Conservation (phyloP, 2,329 filamentous ascomycete genomes). For the Aspergillus jensenii region DNA sequence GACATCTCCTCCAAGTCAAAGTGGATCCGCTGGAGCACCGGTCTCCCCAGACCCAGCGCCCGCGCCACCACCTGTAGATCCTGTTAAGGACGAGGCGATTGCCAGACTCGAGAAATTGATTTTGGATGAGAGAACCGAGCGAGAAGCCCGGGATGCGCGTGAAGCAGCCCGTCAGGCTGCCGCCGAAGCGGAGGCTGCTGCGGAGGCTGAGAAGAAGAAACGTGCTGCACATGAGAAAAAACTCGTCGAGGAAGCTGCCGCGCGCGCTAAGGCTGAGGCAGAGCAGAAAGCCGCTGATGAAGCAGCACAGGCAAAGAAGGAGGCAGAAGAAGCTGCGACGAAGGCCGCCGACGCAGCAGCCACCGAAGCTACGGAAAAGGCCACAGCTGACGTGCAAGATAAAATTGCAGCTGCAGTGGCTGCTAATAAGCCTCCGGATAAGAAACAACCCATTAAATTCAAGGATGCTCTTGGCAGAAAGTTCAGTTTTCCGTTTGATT, state of each 20-base stretch:
- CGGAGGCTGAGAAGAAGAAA: constrained; percentile 32
- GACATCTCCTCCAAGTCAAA: constrained; percentile 30
- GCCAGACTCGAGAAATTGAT: constrained; percentile 62
- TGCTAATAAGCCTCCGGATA: constrained; percentile 46
- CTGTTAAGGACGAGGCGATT: constrained; percentile 57
- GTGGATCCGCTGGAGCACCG: constrained; percentile 32
- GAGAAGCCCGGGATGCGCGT: constrained; percentile 38
- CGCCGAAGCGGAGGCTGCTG: constrained; percentile 54
- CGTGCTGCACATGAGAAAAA: constrained; percentile 43
- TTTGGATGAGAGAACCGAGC: constrained; percentile 43
- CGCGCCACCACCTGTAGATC: constrained; percentile 37
- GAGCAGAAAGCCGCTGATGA: constrained; percentile 48
- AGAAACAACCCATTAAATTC: constrained; percentile 77
- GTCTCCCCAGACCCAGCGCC: constrained; percentile 17
- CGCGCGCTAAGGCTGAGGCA: constrained; percentile 51
- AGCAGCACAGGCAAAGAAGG: constrained; percentile 47
- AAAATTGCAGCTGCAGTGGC: constrained; percentile 31
- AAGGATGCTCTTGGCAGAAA: constrained; percentile 90
- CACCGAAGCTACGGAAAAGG: constrained; percentile 34
- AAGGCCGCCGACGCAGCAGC: constrained; percentile 41
- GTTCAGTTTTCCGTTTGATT: constrained; percentile 85
- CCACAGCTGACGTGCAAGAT: constrained; percentile 3
- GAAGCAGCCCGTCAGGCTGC: constrained; percentile 43
- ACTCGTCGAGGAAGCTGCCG: constrained; percentile 43
- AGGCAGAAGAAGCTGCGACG: constrained; percentile 44